Evolutionary conservation across 202 grass and related monocot species (phyloP).

Genomic region (Zoysia matrella): DNA sequence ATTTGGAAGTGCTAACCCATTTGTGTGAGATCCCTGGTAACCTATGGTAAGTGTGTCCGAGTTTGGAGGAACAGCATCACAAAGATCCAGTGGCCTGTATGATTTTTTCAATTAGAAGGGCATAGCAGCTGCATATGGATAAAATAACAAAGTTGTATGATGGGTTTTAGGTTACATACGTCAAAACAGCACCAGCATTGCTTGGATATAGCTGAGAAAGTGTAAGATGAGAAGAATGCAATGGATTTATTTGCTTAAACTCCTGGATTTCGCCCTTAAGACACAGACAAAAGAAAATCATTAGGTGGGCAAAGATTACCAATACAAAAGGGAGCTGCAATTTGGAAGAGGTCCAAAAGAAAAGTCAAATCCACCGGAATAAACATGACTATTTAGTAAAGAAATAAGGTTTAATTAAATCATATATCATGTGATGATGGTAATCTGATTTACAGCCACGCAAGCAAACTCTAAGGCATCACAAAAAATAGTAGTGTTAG

Average conservation of each 20-base stretch:
- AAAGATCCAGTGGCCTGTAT: constrained; percentile 91
- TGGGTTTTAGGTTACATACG: constrained; percentile 60
- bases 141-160: constrained; percentile 33
- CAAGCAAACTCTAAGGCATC: not conserved
- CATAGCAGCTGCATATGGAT: constrained; percentile 7
- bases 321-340: constrained; percentile 26
- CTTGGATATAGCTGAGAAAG: constrained; percentile 78
- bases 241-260: constrained; percentile 59
- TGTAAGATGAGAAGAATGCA: constrained; percentile 80
- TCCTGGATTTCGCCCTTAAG: constrained; percentile 60
- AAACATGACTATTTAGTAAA: constrained; percentile 26
- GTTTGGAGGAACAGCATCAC: constrained; percentile 70
- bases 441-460: no score
- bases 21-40: constrained; percentile 67
- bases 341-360: constrained; percentile 6
- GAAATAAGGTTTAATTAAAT: not conserved
- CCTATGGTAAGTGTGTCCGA: constrained; percentile 62
- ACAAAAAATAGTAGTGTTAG: constrained; percentile 3
- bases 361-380: constrained; percentile 17
- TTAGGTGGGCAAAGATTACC: constrained; percentile 25
- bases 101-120: constrained; percentile 56
- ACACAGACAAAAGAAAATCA: constrained; percentile 35
- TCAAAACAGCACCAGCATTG: constrained; percentile 69
- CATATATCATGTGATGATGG: not conserved
- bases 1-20: constrained; percentile 56